phyloP scores from a whole-genome alignment of 2,329 filamentous ascomycete genomes.

The Cordyceps cicadae region DNA sequence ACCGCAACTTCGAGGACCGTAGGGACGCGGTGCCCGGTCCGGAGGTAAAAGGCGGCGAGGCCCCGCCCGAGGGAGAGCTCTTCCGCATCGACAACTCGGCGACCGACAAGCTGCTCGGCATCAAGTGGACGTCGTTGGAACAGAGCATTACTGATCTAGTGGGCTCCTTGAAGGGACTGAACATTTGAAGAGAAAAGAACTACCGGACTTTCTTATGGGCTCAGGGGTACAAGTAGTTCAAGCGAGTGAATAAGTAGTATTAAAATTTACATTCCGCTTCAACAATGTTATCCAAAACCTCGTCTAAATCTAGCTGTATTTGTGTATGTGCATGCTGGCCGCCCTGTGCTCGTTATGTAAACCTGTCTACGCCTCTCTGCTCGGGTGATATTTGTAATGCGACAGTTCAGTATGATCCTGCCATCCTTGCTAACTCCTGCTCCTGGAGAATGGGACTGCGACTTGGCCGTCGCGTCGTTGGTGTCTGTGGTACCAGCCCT shows the following conservation, averaged over 20 bases:
- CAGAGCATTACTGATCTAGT: slow-evolving; percentile 55
- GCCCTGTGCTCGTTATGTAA: neutral
- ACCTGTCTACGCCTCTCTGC: neutral
- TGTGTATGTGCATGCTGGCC: neutral
- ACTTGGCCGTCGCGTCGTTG: slow-evolving; percentile 11
- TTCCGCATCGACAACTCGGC: slow-evolving; percentile 51
- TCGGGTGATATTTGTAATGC: neutral
- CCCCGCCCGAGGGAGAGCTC: slow-evolving; percentile 30
- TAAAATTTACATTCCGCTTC: neutral
- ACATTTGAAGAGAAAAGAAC: slow-evolving; percentile 14
- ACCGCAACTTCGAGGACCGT: slow-evolving; percentile 42
- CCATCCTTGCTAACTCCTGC: slow-evolving; percentile 18
- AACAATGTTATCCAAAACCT: neutral
- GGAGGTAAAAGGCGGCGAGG: slow-evolving; percentile 35
- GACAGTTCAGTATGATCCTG: slow-evolving; percentile 19
- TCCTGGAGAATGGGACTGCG: slow-evolving; percentile 19
- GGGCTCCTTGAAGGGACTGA: slow-evolving; percentile 48
- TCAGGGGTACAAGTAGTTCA: too few species aligned
- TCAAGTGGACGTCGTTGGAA: slow-evolving; percentile 55
- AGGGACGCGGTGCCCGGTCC: slow-evolving; percentile 37
- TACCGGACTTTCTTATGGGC: too few species aligned
- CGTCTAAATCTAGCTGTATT: neutral
- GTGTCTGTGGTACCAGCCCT: neutral
- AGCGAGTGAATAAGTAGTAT: neutral
- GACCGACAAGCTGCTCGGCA: slow-evolving; percentile 51